Percentiles rank a stretch among this genome's conserved stretches.
phyloP scores from a whole-genome alignment of 208 protist genomes.

The Wallacemonas collosoma region DNA sequence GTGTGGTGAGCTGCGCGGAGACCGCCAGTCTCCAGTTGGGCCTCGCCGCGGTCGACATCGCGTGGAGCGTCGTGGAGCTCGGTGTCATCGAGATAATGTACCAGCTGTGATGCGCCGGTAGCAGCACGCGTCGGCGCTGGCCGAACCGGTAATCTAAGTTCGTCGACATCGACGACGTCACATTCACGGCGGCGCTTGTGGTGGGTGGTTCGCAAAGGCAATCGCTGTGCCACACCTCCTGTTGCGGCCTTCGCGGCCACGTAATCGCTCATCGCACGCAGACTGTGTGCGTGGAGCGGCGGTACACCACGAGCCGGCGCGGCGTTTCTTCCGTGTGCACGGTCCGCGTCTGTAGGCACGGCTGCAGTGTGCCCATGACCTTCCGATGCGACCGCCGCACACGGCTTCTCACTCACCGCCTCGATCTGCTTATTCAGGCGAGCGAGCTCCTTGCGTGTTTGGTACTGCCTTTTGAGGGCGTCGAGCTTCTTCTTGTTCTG shows the following conservation, averaged over 20 bases:
- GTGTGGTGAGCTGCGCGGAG: background rate
- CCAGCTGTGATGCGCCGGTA: background rate
- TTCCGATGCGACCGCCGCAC: background rate
- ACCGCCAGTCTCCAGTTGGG: background rate
- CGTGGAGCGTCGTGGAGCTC: background rate
- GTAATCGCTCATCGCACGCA: background rate
- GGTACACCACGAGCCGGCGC: background rate
- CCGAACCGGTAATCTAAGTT: background rate
- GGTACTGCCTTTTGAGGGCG: conserved; percentile 41
- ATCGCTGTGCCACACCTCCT: too few relatives aligned
- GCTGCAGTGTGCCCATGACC: too few relatives aligned
- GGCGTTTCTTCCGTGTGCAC: too few relatives aligned
- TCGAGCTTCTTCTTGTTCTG: conserved; percentile 40
- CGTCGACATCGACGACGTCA: conserved; percentile 12
- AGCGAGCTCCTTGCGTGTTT: conserved; percentile 32
- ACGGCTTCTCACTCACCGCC: background rate
- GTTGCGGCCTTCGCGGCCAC: background rate
- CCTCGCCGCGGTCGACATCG: background rate
- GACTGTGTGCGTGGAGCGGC: conserved; percentile 16
- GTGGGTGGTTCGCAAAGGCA: too few relatives aligned
- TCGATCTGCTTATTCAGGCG: conserved; percentile 2
- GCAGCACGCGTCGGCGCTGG: background rate
- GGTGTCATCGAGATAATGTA: background rate
- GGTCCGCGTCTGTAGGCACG: too few relatives aligned
- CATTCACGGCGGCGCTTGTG: background rate